A percentile compares a stretch with the other conserved stretches of the same genome.
These are phyloP conservation scores for Pigoraptor vietnamica DNA, from an alignment of 78 protist genomes.

Conservation along the genomic window DNA sequence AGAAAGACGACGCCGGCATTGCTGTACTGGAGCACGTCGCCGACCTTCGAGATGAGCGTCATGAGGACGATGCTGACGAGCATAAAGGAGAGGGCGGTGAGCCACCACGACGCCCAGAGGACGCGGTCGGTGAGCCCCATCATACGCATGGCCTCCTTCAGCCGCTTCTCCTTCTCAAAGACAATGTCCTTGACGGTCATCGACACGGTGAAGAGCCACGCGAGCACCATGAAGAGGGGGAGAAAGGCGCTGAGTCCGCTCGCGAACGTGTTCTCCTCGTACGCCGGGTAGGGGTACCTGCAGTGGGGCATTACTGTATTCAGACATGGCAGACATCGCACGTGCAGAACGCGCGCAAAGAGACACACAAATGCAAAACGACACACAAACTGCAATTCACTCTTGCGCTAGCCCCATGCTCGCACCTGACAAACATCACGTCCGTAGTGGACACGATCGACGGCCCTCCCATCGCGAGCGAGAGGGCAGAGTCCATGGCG, in stretches of 20 bases:
- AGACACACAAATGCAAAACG: not conserved
- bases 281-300: not conserved
- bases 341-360: not conserved
- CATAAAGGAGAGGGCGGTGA: not conserved
- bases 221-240: not conserved
- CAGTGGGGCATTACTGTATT: not conserved
- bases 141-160: not conserved
- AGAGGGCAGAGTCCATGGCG: not conserved
- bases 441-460: not conserved
- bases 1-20: not conserved
- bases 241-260: not conserved
- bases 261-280: not conserved
- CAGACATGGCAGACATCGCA: not conserved
- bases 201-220: not conserved
- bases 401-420: not conserved
- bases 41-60: not conserved
- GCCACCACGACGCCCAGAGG: not conserved
- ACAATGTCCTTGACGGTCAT: not conserved
- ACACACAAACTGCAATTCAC: not conserved
- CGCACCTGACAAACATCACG: not conserved
- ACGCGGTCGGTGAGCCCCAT: not conserved
- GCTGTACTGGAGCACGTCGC: not conserved
- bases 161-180: not conserved
- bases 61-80: not conserved
- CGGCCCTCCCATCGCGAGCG: not conserved